Evolutionary conservation across 805 yeast species (phyloP), one percentile per base, ranked within the genome.

Genomic region (Sugiyamaella lignohabitans): DNA sequence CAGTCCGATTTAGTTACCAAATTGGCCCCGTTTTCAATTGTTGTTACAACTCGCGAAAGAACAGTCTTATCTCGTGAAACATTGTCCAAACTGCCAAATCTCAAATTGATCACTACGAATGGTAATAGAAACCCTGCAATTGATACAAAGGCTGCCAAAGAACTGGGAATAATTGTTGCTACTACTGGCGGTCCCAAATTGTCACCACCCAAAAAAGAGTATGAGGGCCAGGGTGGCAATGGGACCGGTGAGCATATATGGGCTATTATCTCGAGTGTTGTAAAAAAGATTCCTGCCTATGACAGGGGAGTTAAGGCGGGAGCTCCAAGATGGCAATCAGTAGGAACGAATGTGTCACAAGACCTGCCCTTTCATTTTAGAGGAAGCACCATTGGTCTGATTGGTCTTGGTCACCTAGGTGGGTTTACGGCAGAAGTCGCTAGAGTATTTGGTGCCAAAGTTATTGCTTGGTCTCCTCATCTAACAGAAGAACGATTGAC

Each of bases 1-100:
- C 17, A 23, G 11, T 32, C 34, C 17, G 40, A 43, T 21, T 34
- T 46, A 19, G 50, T 47, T 3, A 41, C 22, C 17, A 49, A 46
- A 4, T 40, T 55, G 11, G 23, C 39, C 29, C 56, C 56, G 17
- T 55, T 52, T 43, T 24, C 37, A 6, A 53, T 55, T 30, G 29
- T 55, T 36, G 52, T 46, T 34, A 34, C 45, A 22, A 53, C 53
- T 56, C 44, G 58, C n/a, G 58, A 55, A 40, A 50, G 58, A 27
- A 53, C 58, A 1, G 52, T 55, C 16, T 45, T 55, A 10, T 42
- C 49, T 8, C 37, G 27, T 20, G 19, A 43, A 11, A 20, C 52
- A 11, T 45, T 55, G 11, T 23, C 24, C 16, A 27, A 42, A 21
- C 42, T 55, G 29, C 54, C 56, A 17, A 53, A 50, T 36, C 45